phyloP scores from a whole-genome alignment of 2,329 filamentous ascomycete genomes.

The Aaosphaeria pasadenensis region DNA sequence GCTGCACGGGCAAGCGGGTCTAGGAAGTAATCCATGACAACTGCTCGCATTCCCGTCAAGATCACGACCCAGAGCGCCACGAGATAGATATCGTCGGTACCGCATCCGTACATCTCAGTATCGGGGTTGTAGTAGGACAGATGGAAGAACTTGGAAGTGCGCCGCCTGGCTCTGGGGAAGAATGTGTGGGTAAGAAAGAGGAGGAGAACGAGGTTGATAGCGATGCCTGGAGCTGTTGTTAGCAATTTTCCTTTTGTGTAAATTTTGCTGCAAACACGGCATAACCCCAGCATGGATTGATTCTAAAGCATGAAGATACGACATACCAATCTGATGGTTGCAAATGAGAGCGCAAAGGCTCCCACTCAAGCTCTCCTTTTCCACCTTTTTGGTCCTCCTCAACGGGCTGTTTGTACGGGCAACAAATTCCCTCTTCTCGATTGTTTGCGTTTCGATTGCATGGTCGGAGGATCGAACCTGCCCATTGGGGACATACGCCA shows the following conservation, averaged over 20 bases:
- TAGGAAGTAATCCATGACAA: slow-evolving; percentile 82
- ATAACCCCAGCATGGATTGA: background rate
- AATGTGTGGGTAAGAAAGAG: slow-evolving; percentile 78
- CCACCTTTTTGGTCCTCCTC: slow-evolving; percentile 48
- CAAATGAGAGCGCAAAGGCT: slow-evolving; percentile 67
- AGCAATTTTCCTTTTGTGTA: background rate
- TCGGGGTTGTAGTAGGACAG: slow-evolving; percentile 76
- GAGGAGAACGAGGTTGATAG: slow-evolving; percentile 79
- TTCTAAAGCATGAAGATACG: slow-evolving; percentile 6
- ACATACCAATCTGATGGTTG: slow-evolving; percentile 75
- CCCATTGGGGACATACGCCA: background rate
- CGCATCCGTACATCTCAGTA: slow-evolving; percentile 69
- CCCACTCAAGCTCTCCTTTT: slow-evolving; percentile 60
- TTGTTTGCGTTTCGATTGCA: background rate
- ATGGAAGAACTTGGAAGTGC: slow-evolving; percentile 84
- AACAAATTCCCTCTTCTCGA: background rate
- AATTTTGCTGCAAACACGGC: background rate
- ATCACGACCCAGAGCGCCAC: slow-evolving; percentile 76
- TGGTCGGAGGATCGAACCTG: background rate
- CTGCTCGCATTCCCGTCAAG: slow-evolving; percentile 82
- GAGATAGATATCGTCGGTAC: slow-evolving; percentile 75
- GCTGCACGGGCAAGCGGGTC: slow-evolving; percentile 69
- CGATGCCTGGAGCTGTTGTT: slow-evolving; percentile 60
- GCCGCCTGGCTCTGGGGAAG: slow-evolving; percentile 74
- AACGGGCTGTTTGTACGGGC: background rate